A percentile compares a stretch with the other conserved stretches of the same genome.
phyloP scores from a whole-genome alignment of 306 rosid species.

The Prosopis cineraria region DNA sequence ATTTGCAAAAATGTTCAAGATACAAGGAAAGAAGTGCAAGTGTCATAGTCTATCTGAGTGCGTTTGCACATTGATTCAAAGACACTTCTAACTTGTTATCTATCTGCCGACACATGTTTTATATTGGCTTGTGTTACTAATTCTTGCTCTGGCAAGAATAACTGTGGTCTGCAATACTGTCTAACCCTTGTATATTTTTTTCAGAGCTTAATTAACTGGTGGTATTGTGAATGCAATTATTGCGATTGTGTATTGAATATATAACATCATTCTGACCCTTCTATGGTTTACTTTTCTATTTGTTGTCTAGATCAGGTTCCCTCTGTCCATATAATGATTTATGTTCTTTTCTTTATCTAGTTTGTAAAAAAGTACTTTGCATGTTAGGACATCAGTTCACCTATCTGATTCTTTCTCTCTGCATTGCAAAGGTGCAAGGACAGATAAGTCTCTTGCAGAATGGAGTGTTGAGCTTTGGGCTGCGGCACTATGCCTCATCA shows the following conservation, averaged over 20 bases:
- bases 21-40: not conserved
- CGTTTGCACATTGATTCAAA: not conserved
- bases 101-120: conserved; percentile 9
- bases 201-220: not conserved
- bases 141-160: not conserved
- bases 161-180: not conserved
- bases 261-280: not conserved
- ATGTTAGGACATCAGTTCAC: conserved; percentile 13
- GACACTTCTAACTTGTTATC: not conserved
- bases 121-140: not conserved
- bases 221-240: not conserved
- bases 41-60: not conserved
- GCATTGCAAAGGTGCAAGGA: conserved; percentile 82
- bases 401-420: conserved; percentile 18
- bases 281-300: not conserved
- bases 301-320: not conserved
- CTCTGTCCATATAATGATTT: conserved; percentile 19
- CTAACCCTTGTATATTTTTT: not conserved
- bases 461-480: conserved; percentile 93
- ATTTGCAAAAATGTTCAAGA: conserved; percentile 7
- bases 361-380: not conserved
- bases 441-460: conserved; percentile 87
- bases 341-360: conserved; percentile 11
- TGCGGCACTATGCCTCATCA: conserved; percentile 84
- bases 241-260: not conserved